Evolutionary conservation across 495 filamentous ascomycete species (phyloP).

Genomic region (Aspergillus cristatus): DNA sequence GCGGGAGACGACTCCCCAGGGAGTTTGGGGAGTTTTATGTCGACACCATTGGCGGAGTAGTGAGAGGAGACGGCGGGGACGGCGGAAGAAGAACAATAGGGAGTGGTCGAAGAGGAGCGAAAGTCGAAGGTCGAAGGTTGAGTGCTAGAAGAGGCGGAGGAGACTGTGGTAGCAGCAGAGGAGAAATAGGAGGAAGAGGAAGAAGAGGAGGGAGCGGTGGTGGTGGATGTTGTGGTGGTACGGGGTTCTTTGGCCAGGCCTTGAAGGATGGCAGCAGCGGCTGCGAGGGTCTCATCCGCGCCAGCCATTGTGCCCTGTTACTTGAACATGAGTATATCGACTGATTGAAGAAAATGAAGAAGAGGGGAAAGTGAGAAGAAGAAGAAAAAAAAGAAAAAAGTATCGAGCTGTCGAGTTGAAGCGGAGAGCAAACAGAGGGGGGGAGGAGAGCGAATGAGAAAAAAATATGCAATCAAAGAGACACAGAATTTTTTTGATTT

Average conservation of each 20-base stretch:
- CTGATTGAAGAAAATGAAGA: slow-evolving; percentile 7
- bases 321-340: slow-evolving; percentile 15
- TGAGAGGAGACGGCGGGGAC: neutral
- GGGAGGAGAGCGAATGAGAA: slow-evolving; percentile 3
- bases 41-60: slow-evolving; percentile 26
- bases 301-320: slow-evolving; percentile 43
- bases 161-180: slow-evolving; percentile 15
- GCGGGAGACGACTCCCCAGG: slow-evolving; percentile 55
- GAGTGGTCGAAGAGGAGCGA: slow-evolving; percentile 10
- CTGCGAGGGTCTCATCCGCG: slow-evolving; percentile 53
- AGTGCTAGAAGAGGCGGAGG: too few relatives aligned
- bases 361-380: slow-evolving; percentile 19
- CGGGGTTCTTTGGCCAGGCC: slow-evolving; percentile 50
- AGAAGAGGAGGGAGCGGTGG: slow-evolving; percentile 26
- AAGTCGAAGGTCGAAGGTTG: slow-evolving; percentile 37
- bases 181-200: slow-evolving; percentile 33
- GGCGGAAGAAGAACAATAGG: too few relatives aligned
- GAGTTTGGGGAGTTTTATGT: slow-evolving; percentile 41
- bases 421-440: slow-evolving; percentile 5
- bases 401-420: slow-evolving; percentile 16
- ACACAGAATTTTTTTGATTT: neutral
- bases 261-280: slow-evolving; percentile 54
- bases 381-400: slow-evolving; percentile 17
- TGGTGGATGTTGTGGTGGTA: too few relatives aligned
- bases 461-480: neutral